Percentiles rank a stretch among this genome's conserved stretches.
Conservation (phyloP, 208 protist genomes). For the Novymonas esmeraldas region DNA sequence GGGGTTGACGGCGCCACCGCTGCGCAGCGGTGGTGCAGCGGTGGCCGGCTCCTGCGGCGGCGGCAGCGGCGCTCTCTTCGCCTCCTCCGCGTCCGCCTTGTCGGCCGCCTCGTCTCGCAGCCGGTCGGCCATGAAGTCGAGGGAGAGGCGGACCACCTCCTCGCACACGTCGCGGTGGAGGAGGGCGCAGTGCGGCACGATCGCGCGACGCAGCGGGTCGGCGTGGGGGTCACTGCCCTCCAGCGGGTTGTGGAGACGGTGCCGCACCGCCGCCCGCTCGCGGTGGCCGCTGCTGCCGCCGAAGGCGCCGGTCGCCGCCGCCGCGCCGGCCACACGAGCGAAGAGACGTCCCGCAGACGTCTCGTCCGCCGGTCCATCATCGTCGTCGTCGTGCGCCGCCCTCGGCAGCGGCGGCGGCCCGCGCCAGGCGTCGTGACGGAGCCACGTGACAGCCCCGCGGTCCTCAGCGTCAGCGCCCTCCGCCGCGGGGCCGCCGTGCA, state of each 20-base stretch:
- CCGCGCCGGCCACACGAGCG: too few species aligned
- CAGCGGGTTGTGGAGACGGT: slow-evolving; percentile 26
- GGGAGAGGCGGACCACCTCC: slow-evolving; percentile 21
- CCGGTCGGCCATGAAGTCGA: slow-evolving; percentile 31
- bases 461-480: too few species aligned
- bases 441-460: too few species aligned
- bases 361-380: too few species aligned
- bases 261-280: slow-evolving; percentile 15
- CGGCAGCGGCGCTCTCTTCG: neutral
- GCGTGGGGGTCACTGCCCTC: slow-evolving; percentile 1
- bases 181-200: slow-evolving; percentile 33
- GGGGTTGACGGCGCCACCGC: neutral
- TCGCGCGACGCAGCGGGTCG: slow-evolving; percentile 23
- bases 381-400: too few species aligned
- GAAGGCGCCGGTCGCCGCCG: neutral
- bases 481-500: too few species aligned
- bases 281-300: neutral
- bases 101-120: slow-evolving; percentile 20
- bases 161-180: slow-evolving; percentile 28
- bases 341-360: too few species aligned
- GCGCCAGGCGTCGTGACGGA: too few species aligned
- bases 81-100: slow-evolving; percentile 11
- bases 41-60: slow-evolving; percentile 7
- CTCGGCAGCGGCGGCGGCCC: too few species aligned
- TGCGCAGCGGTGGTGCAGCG: neutral